Evolutionary conservation across 768 basidiomycete species (phyloP).

Genomic region (Jaapia argillacea): DNA sequence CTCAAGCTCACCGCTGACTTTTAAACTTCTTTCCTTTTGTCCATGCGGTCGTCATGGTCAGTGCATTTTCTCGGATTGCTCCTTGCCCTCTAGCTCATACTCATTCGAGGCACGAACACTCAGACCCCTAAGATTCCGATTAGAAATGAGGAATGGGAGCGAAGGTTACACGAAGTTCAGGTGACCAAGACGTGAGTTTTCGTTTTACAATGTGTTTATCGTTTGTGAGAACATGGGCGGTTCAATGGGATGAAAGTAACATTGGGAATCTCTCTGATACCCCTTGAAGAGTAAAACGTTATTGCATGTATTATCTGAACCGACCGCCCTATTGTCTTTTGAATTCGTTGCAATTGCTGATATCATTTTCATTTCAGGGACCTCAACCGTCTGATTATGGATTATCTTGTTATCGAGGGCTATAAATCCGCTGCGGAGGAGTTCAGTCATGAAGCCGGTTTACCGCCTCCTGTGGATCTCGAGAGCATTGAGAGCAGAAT

Average conservation of each 20-base stretch:
- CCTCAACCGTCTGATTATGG: slow-evolving; percentile 89
- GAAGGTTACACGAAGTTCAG: slow-evolving; percentile 69
- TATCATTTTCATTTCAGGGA: slow-evolving; percentile 44
- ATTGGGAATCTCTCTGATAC: slow-evolving; percentile 99
- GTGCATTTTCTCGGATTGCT: slow-evolving; percentile 10
- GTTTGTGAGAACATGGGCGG: no score
- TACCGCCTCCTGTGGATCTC: slow-evolving; percentile 73
- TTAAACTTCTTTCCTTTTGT: neutral
- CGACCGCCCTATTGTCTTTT: slow-evolving; percentile 17
- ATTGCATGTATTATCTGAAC: slow-evolving; percentile 89
- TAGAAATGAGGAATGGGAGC: slow-evolving; percentile 81
- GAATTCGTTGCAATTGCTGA: slow-evolving; percentile 1
- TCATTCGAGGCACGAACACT: slow-evolving; percentile 2
- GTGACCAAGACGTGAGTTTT: slow-evolving; percentile 82
- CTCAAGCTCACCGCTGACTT: neutral
- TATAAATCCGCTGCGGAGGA: slow-evolving; percentile 95
- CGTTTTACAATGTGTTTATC: slow-evolving; percentile 8
- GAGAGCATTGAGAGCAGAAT: slow-evolving; percentile 90
- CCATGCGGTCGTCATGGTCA: slow-evolving; percentile 16
- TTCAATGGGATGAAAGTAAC: slow-evolving; percentile 55
- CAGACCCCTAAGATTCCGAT: slow-evolving; percentile 41
- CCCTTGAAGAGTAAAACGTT: slow-evolving; percentile 52
- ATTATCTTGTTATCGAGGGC: slow-evolving; percentile 96
- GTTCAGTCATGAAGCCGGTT: slow-evolving; percentile 81
- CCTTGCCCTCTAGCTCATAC: slow-evolving; percentile 1